phyloP scores from a whole-genome alignment of 495 filamentous ascomycete genomes.

The Physcia stellaris region DNA sequence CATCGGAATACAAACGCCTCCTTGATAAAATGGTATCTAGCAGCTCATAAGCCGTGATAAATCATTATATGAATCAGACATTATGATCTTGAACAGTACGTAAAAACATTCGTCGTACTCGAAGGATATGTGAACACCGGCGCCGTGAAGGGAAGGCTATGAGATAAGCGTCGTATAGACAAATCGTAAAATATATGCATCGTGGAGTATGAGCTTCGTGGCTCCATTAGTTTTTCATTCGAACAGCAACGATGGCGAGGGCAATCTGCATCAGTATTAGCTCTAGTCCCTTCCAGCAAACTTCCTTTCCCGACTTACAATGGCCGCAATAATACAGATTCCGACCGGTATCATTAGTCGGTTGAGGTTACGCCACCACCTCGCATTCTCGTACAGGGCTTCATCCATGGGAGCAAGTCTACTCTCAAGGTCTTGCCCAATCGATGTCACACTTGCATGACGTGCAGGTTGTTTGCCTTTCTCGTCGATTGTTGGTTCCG shows the following conservation, averaged over 20 bases:
- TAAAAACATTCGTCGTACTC: no score
- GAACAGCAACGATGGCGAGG: slow-evolving; percentile 43
- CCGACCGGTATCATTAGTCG: slow-evolving; percentile 74
- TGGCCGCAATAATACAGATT: slow-evolving; percentile 57
- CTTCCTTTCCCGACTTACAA: slow-evolving; percentile 36
- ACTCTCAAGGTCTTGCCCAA: slow-evolving; percentile 33
- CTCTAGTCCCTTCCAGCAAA: neutral
- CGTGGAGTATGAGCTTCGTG: neutral
- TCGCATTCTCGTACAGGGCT: slow-evolving; percentile 60
- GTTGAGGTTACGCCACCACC: slow-evolving; percentile 90
- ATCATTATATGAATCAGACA: no score
- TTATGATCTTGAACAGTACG: no score
- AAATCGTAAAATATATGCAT: slow-evolving; percentile 1
- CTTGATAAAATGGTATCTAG: no score
- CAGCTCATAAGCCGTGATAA: no score
- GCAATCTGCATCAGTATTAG: slow-evolving; percentile 28
- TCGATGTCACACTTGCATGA: slow-evolving; percentile 15
- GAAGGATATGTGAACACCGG: no score
- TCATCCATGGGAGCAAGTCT: slow-evolving; percentile 38
- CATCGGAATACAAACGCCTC: no score
- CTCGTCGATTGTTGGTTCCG: slow-evolving; percentile 32
- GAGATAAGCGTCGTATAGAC: neutral
- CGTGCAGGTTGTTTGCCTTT: slow-evolving; percentile 17
- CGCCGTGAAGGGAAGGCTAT: neutral
- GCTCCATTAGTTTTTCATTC: slow-evolving; percentile 1